phyloP scores from a whole-genome alignment of 2,329 filamentous ascomycete genomes.

The Talaromyces atroroseus region DNA sequence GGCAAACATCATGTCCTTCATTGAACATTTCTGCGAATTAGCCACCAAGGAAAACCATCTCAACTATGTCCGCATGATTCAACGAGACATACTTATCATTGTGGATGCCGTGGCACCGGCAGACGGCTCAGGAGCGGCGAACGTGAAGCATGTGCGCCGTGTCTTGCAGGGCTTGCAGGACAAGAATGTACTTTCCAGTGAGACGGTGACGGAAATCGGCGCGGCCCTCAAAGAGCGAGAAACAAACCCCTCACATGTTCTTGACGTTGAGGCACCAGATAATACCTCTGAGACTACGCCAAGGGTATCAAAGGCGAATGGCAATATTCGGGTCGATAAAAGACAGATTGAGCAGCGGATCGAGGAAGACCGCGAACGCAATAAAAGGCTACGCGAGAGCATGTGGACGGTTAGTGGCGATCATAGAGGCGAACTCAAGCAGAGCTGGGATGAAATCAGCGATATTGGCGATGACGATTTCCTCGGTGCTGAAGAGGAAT shows the following conservation, averaged over 20 bases:
- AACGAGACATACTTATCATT: slow-evolving; percentile 83
- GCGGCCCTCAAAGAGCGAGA: slow-evolving; percentile 77
- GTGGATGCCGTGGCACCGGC: slow-evolving; percentile 88
- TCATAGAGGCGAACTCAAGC: slow-evolving; percentile 66
- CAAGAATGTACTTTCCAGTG: slow-evolving; percentile 66
- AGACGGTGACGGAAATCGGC: slow-evolving; percentile 74
- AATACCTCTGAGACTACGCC: slow-evolving; percentile 28
- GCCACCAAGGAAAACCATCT: slow-evolving; percentile 68
- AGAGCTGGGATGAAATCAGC: slow-evolving; percentile 80
- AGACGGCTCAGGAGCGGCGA: slow-evolving; percentile 81
- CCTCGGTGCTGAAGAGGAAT: slow-evolving; percentile 69
- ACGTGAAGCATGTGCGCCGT: slow-evolving; percentile 84
- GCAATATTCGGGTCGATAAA: slow-evolving; percentile 61
- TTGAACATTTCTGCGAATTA: slow-evolving; percentile 88
- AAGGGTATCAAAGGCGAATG: slow-evolving; percentile 28
- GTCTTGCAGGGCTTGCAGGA: slow-evolving; percentile 66
- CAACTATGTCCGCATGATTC: slow-evolving; percentile 89
- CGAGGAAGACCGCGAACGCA: slow-evolving; percentile 90
- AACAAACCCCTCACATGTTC: slow-evolving; percentile 55
- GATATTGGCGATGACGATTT: slow-evolving; percentile 85
- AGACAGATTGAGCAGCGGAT: slow-evolving; percentile 91
- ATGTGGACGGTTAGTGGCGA: slow-evolving; percentile 80
- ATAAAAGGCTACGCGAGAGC: slow-evolving; percentile 84
- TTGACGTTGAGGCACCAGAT: slow-evolving; percentile 38
- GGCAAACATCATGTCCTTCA: slow-evolving; percentile 99